phyloP scores from a whole-genome alignment of 2,329 filamentous ascomycete species.

The Venturia carpophila region DNA sequence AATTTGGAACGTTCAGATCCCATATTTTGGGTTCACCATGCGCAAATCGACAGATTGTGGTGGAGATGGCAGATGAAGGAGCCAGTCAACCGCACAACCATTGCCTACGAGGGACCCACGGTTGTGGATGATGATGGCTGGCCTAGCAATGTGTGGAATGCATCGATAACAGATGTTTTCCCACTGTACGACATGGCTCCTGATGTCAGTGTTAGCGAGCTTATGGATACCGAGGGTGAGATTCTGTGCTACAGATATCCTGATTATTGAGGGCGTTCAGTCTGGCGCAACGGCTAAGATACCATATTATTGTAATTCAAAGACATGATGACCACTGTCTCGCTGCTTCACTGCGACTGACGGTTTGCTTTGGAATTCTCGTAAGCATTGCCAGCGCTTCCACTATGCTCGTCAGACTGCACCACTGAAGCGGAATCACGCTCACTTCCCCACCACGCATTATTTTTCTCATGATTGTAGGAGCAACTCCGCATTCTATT shows the following conservation, averaged over 20 bases:
- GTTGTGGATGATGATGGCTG: neutral
- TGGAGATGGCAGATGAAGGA: slow-evolving; percentile 18
- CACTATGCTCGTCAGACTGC: too few species aligned
- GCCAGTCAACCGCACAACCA: slow-evolving; percentile 7
- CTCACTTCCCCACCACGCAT: too few species aligned
- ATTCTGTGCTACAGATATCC: slow-evolving; percentile 10
- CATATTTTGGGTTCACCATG: slow-evolving; percentile 19
- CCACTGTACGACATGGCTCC: slow-evolving; percentile 7
- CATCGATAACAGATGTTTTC: neutral
- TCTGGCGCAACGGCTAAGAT: neutral
- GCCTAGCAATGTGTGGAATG: neutral
- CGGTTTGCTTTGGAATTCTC: too few species aligned
- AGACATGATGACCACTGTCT: neutral
- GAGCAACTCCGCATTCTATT: neutral
- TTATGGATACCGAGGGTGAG: slow-evolving; percentile 5
- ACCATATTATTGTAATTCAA: slow-evolving; percentile 1
- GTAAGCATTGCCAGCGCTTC: too few species aligned
- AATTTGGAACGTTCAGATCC: slow-evolving; percentile 6
- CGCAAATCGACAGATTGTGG: slow-evolving; percentile 18
- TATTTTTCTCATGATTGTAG: too few species aligned
- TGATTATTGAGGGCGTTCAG: neutral
- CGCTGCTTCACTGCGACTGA: neutral
- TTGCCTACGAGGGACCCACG: slow-evolving; percentile 3
- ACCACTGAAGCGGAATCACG: too few species aligned
- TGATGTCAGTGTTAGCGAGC: neutral